Base-by-base conservation (phyloP, 306 rosid species). In the Cucurbita moschata region DNA sequence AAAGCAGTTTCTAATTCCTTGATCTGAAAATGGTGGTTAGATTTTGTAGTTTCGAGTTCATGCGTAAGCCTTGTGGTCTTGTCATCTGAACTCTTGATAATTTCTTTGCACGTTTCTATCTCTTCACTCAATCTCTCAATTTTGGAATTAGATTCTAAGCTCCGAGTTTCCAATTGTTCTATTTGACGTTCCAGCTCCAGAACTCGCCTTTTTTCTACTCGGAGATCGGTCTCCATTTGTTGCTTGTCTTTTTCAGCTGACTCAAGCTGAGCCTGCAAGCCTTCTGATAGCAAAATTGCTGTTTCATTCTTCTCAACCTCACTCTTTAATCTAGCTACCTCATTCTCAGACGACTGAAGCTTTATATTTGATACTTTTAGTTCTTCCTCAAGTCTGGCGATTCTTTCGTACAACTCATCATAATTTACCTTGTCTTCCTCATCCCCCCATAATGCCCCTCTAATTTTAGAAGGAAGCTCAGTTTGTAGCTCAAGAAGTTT, bases 161-260 rank as follows among this genome's bases (percentile, higher is more conserved):
- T 82, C 8, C 73, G 76, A 83, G 59, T 79, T 79, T 83, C 84
- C 80, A 84, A 80, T 51, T 80, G 80, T 44, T 68, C 74, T 5
- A 56, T 85, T 59, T 78, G 82, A 5, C 80, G 73, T 72, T 83
- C 78, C 77, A 86, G 78, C 73, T 82, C 83, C 58, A 78, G n/a
- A 37, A 78, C 80, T 69, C 42, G 86, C 76, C 62, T 56, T 62
- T 79, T 88, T 82, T 83, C 86, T 57, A 71, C 56, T 71, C 77
- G 79, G 61, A 87, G 84, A 42, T 85, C 86, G 51, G 79, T 80
- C 70, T 83, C 86, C 79, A 76, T 89, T 73, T n/a, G 46, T 68
- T 77, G 58, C 60, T 82, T 46, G 71, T 81, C 78, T 47, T 79
- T 58, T 64, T 64, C 53, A 43, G 56, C 82, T 53, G 38, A 72